These are phyloP conservation scores for Orobanche coerulescens DNA, from an alignment of 257 asterid genomes.

Conservation along the genomic window DNA sequence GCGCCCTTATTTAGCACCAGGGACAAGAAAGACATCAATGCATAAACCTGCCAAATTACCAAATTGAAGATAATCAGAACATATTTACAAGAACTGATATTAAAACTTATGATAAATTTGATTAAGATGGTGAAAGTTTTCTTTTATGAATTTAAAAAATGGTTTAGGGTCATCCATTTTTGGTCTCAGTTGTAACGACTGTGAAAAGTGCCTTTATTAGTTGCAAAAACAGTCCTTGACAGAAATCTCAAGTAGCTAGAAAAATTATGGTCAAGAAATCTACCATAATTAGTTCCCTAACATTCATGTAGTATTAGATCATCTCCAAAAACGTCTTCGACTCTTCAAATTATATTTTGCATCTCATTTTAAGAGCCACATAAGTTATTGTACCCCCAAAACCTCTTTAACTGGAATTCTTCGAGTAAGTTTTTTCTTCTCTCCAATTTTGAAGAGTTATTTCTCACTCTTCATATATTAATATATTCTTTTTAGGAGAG, in stretches of 20 bases:
- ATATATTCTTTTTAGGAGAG: too few relatives aligned
- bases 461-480: too few relatives aligned
- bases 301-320: background rate
- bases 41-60: slow-evolving; percentile 66
- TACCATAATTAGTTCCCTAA: background rate
- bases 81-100: background rate
- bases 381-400: too few relatives aligned
- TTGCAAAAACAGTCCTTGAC: background rate
- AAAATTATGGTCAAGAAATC: background rate
- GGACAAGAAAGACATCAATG: slow-evolving; percentile 86
- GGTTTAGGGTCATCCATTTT: background rate
- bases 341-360: too few relatives aligned
- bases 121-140: background rate
- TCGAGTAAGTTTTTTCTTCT: too few relatives aligned
- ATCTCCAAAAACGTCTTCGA: too few relatives aligned
- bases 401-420: too few relatives aligned
- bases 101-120: background rate
- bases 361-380: too few relatives aligned
- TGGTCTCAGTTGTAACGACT: background rate
- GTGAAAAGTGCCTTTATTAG: background rate
- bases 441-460: too few relatives aligned
- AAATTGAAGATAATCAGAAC: slow-evolving; percentile 22
- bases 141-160: background rate
- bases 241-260: background rate
- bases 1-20: slow-evolving; percentile 59